Percentiles rank a stretch among this genome's conserved stretches.
Conservation (phyloP, 2,329 filamentous ascomycete species). For the Ceratocystis albifundus region DNA sequence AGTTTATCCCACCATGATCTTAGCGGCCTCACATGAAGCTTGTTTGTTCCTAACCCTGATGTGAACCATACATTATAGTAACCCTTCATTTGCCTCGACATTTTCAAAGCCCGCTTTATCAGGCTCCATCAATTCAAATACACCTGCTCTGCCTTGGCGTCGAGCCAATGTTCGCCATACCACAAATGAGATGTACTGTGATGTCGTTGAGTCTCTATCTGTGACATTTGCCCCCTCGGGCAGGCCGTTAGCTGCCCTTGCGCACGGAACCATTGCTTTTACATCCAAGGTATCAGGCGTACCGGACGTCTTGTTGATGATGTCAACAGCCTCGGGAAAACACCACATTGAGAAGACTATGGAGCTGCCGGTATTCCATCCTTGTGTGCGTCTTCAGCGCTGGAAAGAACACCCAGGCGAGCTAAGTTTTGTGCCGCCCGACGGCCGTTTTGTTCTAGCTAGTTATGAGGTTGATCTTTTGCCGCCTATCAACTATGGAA, state of each 20-base stretch:
- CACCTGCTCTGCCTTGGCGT: slow-evolving; percentile 67
- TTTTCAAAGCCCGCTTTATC: slow-evolving; percentile 33
- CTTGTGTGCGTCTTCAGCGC: slow-evolving; percentile 77
- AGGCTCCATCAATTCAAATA: slow-evolving; percentile 36
- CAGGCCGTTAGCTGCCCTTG: slow-evolving; percentile 71
- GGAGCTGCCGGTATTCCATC: slow-evolving; percentile 87
- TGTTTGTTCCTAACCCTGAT: slow-evolving; percentile 17
- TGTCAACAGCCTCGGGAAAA: slow-evolving; percentile 71
- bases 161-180: slow-evolving; percentile 87
- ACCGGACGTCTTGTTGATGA: slow-evolving; percentile 71
- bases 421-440: slow-evolving; percentile 89
- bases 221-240: slow-evolving; percentile 88
- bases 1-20: slow-evolving; percentile 22
- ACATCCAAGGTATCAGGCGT: slow-evolving; percentile 91
- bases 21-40: neutral
- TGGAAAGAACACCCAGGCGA: slow-evolving; percentile 86
- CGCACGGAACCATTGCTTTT: slow-evolving; percentile 86
- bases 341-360: slow-evolving; percentile 63
- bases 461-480: slow-evolving; percentile 90
- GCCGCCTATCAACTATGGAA: slow-evolving; percentile 46
- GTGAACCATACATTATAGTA: slow-evolving; percentile 28
- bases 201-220: slow-evolving; percentile 79
- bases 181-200: slow-evolving; percentile 93
- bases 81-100: slow-evolving; percentile 32
- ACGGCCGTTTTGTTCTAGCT: slow-evolving; percentile 84